Evolutionary conservation across 2,329 filamentous ascomycete species (phyloP).

Genomic region (Plenodomus tracheiphilus): DNA sequence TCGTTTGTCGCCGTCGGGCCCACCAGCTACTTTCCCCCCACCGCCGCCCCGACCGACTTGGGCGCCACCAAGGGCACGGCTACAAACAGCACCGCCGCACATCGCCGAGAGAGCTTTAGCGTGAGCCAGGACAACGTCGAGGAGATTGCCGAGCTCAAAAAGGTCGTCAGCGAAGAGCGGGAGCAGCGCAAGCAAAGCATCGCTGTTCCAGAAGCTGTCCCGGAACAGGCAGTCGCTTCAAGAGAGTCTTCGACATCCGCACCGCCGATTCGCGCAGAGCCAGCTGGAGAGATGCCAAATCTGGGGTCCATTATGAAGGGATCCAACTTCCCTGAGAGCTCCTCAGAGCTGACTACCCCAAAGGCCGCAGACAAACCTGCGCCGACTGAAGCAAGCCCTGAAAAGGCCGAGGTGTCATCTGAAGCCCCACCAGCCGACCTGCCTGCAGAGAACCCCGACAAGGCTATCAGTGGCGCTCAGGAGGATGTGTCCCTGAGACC

Average conservation of each 20-base stretch:
- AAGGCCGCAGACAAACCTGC: neutral
- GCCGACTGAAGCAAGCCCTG: conserved; percentile 1
- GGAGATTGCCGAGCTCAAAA: conserved; percentile 43
- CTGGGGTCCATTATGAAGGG: conserved; percentile 43
- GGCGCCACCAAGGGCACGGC: conserved; percentile 32
- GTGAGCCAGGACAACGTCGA: conserved; percentile 41
- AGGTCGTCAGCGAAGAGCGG: conserved; percentile 46
- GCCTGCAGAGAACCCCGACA: conserved; percentile 47
- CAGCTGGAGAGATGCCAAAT: conserved; percentile 33
- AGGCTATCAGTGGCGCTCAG: conserved; percentile 47
- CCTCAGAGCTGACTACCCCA: conserved; percentile 2
- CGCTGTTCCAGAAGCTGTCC: conserved; percentile 44
- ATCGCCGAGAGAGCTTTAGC: conserved; percentile 50
- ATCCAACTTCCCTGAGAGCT: conserved; percentile 38
- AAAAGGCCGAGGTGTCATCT: neutral
- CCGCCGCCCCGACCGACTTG: conserved; percentile 19
- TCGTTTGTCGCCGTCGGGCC: conserved; percentile 54
- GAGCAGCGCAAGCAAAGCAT: conserved; percentile 44
- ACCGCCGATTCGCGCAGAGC: conserved; percentile 32
- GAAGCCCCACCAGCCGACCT: conserved; percentile 1
- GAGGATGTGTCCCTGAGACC: conserved; percentile 48
- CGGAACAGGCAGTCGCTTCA: conserved; percentile 49
- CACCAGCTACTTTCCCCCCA: conserved; percentile 36
- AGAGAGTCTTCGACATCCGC: conserved; percentile 43
- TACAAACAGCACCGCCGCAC: conserved; percentile 33